Evolutionary conservation across 768 basidiomycete species (phyloP).

Genomic region (Boletus barrowsii): DNA sequence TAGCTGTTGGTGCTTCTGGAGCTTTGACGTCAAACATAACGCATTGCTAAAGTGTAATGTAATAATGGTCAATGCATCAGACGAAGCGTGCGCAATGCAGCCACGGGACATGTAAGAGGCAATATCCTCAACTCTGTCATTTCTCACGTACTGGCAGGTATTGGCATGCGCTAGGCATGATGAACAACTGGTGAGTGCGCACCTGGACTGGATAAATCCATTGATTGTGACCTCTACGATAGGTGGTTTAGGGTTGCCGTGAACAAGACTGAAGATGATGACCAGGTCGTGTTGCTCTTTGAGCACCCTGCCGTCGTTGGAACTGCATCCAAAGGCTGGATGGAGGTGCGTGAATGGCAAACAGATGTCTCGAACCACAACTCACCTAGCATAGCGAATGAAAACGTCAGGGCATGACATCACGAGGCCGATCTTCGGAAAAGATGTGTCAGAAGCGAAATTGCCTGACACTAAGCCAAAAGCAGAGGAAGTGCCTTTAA

Average conservation of each 20-base stretch:
- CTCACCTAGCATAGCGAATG: slow-evolving; percentile 33
- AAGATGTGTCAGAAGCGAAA: neutral
- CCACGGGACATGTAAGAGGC: slow-evolving; percentile 47
- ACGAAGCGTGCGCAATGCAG: slow-evolving; percentile 49
- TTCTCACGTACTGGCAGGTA: slow-evolving; percentile 26
- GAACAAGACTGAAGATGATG: slow-evolving; percentile 31
- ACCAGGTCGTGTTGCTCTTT: slow-evolving; percentile 36
- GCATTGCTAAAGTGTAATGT: slow-evolving; percentile 34
- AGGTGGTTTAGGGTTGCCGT: slow-evolving; percentile 60
- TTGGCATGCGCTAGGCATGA: slow-evolving; percentile 59
- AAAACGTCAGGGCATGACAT: slow-evolving; percentile 45
- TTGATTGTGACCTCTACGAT: neutral
- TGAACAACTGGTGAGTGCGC: slow-evolving; percentile 44
- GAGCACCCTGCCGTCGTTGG: slow-evolving; percentile 61
- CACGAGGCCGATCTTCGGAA: slow-evolving; percentile 38
- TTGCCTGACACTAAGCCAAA: neutral
- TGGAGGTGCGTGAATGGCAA: slow-evolving; percentile 38
- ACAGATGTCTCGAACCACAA: neutral
- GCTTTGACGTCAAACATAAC: slow-evolving; percentile 35
- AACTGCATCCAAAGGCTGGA: slow-evolving; percentile 52
- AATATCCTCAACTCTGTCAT: neutral
- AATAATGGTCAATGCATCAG: slow-evolving; percentile 52
- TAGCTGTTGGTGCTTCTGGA: slow-evolving; percentile 63
- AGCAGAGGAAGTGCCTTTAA: slow-evolving; percentile 37
- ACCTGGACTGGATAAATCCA: neutral